Percentiles rank a stretch among this genome's conserved stretches.
phyloP scores from a whole-genome alignment of 352 stramenopile genomes.

The Halophytophthora batemanensis region DNA sequence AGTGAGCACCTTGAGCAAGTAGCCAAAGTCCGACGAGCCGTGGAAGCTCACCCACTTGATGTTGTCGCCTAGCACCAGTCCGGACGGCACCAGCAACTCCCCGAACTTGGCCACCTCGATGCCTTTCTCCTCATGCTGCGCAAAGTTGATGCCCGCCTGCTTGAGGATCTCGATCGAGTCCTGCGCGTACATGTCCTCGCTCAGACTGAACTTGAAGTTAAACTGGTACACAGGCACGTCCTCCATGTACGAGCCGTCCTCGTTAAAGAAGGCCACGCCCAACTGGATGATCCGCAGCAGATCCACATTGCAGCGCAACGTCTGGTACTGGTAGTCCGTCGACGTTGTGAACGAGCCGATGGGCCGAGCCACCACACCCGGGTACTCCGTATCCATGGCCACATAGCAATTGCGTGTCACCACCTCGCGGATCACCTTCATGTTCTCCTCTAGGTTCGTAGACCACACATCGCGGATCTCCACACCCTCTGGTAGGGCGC shows the following conservation, averaged over 20 bases:
- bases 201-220: slow-evolving; percentile 99
- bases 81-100: slow-evolving; percentile 97
- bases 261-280: slow-evolving; percentile 96
- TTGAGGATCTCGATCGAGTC: slow-evolving; percentile 99
- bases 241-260: slow-evolving; percentile 92
- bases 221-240: slow-evolving; percentile 99
- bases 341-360: slow-evolving; percentile 95
- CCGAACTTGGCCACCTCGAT: slow-evolving; percentile 97
- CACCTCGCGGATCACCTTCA: slow-evolving; percentile 95
- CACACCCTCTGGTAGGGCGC: slow-evolving; percentile 68
- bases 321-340: slow-evolving; percentile 98
- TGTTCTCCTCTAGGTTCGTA: slow-evolving; percentile 92
- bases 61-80: slow-evolving; percentile 97
- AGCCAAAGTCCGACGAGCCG: slow-evolving; percentile 98
- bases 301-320: slow-evolving; percentile 98
- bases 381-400: slow-evolving; percentile 99
- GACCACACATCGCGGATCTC: slow-evolving; percentile 95
- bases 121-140: slow-evolving; percentile 93
- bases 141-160: slow-evolving; percentile 97
- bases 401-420: slow-evolving; percentile 97
- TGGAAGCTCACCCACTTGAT: slow-evolving; percentile 99
- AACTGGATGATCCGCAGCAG: slow-evolving; percentile 99
- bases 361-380: slow-evolving; percentile 96
- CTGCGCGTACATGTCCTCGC: slow-evolving; percentile 99
- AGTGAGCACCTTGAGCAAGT: slow-evolving; percentile 97